Conservation (phyloP, 129 eudicot genomes). For the Kitagawia praeruptora region DNA sequence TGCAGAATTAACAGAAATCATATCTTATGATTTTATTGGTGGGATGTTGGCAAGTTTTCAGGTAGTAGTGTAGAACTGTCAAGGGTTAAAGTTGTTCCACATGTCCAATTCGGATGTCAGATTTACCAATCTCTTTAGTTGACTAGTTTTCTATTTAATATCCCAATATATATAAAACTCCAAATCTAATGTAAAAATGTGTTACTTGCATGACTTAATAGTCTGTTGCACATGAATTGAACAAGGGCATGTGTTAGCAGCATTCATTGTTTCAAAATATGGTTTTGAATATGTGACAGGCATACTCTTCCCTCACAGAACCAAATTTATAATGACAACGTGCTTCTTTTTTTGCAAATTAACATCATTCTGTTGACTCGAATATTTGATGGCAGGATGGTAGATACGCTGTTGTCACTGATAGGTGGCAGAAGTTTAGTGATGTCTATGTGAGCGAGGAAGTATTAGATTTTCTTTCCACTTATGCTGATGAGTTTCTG, state of each 20-base stretch:
- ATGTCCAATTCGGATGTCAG: neutral
- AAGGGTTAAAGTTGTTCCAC: neutral
- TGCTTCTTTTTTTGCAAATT: neutral
- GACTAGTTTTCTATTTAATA: neutral
- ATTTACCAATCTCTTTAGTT: neutral
- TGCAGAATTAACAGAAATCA: neutral
- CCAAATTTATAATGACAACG: neutral
- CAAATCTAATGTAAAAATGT: neutral
- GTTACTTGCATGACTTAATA: neutral
- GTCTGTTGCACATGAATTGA: neutral
- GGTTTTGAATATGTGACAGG: neutral
- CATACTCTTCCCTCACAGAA: neutral
- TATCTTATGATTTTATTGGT: neutral
- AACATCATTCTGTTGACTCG: slow-evolving; percentile 14
- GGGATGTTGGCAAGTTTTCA: neutral
- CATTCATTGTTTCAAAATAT: neutral
- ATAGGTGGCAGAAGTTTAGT: slow-evolving; percentile 96
- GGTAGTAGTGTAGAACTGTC: neutral
- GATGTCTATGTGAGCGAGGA: slow-evolving; percentile 66
- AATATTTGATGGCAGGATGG: slow-evolving; percentile 46
- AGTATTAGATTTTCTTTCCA: slow-evolving; percentile 60
- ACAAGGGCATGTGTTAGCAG: neutral
- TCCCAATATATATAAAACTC: neutral
- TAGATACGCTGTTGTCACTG: slow-evolving; percentile 81
- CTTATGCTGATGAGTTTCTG: slow-evolving; percentile 82